Evolutionary conservation across 306 rosid species (phyloP).

Genomic region (Comarum palustre): DNA sequence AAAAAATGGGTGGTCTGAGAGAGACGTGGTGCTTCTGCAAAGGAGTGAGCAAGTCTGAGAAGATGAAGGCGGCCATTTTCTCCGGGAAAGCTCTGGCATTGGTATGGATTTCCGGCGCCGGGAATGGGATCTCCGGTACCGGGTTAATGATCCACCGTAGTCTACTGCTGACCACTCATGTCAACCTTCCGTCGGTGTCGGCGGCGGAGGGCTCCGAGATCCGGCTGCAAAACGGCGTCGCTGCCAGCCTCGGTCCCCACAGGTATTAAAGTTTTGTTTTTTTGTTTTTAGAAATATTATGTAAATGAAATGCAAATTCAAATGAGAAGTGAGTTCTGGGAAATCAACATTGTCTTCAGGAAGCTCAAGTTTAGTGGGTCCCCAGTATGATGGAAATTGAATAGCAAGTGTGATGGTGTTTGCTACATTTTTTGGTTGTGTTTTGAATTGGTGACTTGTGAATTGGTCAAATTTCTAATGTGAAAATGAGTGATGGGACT

Average conservation of each 20-base stretch:
- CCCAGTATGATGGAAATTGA: not conserved
- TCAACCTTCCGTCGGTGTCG: slow-evolving; percentile 64
- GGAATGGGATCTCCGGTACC: slow-evolving; percentile 44
- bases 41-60: slow-evolving; percentile 85
- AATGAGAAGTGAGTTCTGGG: not conserved
- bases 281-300: not conserved
- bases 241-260: slow-evolving; percentile 65
- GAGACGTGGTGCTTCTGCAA: slow-evolving; percentile 98
- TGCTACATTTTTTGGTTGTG: not conserved
- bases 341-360: not conserved
- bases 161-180: slow-evolving; percentile 83
- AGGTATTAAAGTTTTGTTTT: slow-evolving; percentile 39
- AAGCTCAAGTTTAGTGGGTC: slow-evolving; percentile 16
- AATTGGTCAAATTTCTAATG: slow-evolving; percentile 10
- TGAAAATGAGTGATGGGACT: slow-evolving; percentile 8
- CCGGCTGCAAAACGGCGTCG: slow-evolving; percentile 70
- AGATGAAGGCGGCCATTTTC: slow-evolving; percentile 72
- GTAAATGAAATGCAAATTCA: not conserved
- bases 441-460: slow-evolving; percentile 6
- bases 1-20: slow-evolving; percentile 65
- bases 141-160: slow-evolving; percentile 87
- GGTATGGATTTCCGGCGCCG: slow-evolving; percentile 48
- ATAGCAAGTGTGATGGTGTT: slow-evolving; percentile 6
- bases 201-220: slow-evolving; percentile 76
- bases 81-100: slow-evolving; percentile 64